Base-by-base conservation (phyloP, 345 rosid species). In the Gossypium rotundifolium region DNA sequence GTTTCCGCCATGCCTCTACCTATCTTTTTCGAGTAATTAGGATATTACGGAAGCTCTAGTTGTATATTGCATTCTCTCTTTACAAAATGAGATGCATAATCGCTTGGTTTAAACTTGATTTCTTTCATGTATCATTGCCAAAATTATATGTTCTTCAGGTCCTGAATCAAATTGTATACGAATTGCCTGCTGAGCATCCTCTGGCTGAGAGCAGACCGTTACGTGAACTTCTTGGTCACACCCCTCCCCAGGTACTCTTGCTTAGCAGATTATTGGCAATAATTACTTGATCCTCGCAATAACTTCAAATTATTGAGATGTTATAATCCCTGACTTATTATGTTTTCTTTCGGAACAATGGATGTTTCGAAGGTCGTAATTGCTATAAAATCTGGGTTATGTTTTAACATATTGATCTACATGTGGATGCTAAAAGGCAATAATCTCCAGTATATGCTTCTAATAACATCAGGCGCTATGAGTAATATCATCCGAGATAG, bases 161-260 rank as follows among this genome's bases (percentile, higher is more conserved):
- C 78, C 80, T 94, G 49, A 92, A 94, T 89, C 98, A 92, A 89
- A 94, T 94, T 77, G 92, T 92, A n/a, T 92, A 83, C 51, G 94
- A 86, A 82, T 90, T 94, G 82, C 97, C 97, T 66, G 85, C 93
- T 64, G 97, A 88, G 54, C 97, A 94, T 85, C 98, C 98, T 45
- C 77, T 94, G n/a, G 90, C 96, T 48, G 96, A 90, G 77, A 90
- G 90, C 85, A 88, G 73, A 79, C 97, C 98, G 0, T 79, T 94
- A 74, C 90, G 75, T 2, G 96, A 94, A 82, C 90, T 92, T 84
- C 92, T 94, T 18, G 98, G 98, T 71, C 97, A 89, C 81, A 92
- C 98, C 14, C 94, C 94, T 74, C 84, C 83, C 76, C 97, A 94
- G 90, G 98, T 94, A 68, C n/a, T 70, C 33, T 55, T 46, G 18